Percentiles rank a stretch among this genome's conserved stretches.
Conservation (phyloP, 305 asterid genomes). For the Fraxinus floribunda region DNA sequence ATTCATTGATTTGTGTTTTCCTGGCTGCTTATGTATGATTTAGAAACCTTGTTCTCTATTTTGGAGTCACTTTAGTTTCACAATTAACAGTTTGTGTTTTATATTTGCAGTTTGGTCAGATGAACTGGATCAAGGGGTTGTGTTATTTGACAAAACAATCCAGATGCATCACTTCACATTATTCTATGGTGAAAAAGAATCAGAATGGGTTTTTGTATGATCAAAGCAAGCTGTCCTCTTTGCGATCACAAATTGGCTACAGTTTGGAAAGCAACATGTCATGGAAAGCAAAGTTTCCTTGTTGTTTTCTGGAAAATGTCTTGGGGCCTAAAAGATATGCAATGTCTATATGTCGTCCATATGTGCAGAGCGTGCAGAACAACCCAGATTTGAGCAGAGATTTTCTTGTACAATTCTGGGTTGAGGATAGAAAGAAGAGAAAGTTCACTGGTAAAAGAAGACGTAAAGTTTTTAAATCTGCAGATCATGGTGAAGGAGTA, state of each 20-base stretch:
- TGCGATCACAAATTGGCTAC: slow-evolving; percentile 34
- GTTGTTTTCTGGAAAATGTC: slow-evolving; percentile 26
- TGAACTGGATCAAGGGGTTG: slow-evolving; percentile 53
- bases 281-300: slow-evolving; percentile 39
- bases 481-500: slow-evolving; percentile 28
- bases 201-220: slow-evolving; percentile 28
- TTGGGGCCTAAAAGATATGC: slow-evolving; percentile 29
- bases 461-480: slow-evolving; percentile 28
- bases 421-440: slow-evolving; percentile 53
- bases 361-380: slow-evolving; percentile 35
- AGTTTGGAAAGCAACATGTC: slow-evolving; percentile 29
- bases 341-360: slow-evolving; percentile 34
- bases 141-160: slow-evolving; percentile 34
- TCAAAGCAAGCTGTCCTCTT: slow-evolving; percentile 32
- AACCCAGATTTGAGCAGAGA: slow-evolving; percentile 67
- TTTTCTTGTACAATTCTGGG: slow-evolving; percentile 73
- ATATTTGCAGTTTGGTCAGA: slow-evolving; percentile 41
- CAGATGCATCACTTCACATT: slow-evolving; percentile 32
- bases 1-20: not conserved
- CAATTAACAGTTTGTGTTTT: slow-evolving; percentile 25
- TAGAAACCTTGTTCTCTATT: slow-evolving; percentile 9
- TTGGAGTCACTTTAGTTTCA: slow-evolving; percentile 17
- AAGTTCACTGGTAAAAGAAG: slow-evolving; percentile 35
- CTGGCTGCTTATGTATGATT: not conserved
- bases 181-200: slow-evolving; percentile 27